Evolutionary conservation across 768 basidiomycete genomes (phyloP).

Genomic region (Kwoniella europaea): DNA sequence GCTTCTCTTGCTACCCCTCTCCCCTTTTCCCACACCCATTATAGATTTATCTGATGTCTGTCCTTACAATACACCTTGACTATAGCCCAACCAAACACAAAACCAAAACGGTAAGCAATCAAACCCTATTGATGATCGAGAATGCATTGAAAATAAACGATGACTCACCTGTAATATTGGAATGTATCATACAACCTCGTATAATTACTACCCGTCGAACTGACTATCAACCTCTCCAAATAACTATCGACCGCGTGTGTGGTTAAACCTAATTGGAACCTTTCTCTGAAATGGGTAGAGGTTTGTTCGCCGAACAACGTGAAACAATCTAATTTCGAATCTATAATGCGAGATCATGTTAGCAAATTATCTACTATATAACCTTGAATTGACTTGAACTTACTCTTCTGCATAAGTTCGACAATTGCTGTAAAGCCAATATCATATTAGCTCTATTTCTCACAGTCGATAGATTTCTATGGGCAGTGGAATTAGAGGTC

Average conservation of each 20-base stretch:
- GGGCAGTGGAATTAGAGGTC: neutral
- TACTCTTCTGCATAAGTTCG: constrained; percentile 97
- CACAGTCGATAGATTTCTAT: neutral
- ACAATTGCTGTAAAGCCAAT: constrained; percentile 68
- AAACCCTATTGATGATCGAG: neutral
- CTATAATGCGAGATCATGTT: constrained; percentile 58
- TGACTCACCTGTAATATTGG: constrained; percentile 55
- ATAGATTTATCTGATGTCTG: too few relatives aligned
- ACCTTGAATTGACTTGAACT: constrained; percentile 19
- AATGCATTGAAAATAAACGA: neutral
- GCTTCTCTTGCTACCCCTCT: too few relatives aligned
- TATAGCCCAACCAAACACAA: neutral
- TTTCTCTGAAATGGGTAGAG: constrained; percentile 81
- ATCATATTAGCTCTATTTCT: constrained; percentile 22
- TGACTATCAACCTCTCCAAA: constrained; percentile 86
- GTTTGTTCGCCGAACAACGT: constrained; percentile 88
- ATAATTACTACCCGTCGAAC: constrained; percentile 89
- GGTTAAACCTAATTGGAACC: constrained; percentile 89
- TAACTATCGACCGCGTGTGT: constrained; percentile 80
- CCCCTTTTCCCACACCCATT: too few relatives aligned
- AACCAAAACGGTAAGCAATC: neutral
- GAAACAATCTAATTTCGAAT: constrained; percentile 90
- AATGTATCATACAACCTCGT: constrained; percentile 90
- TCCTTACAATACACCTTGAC: constrained; percentile 34
- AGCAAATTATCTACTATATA: neutral